Evolutionary conservation across 176 grass and related monocot genomes (phyloP), one percentile per base, ranked within the genome.

Genomic region (Bromus sterilis): DNA sequence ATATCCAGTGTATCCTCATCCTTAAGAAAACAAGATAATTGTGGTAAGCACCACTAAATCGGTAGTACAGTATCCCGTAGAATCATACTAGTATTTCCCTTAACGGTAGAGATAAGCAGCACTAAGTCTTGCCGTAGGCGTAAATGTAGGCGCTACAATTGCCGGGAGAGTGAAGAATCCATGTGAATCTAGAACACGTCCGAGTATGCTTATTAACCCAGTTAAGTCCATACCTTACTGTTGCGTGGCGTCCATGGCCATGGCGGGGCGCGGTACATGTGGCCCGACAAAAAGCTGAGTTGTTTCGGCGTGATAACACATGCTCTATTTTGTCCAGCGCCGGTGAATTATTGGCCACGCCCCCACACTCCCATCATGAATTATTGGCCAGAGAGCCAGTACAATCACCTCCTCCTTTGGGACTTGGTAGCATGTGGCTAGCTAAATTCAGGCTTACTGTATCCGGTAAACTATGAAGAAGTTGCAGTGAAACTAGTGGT

Each of bases 1-100:
- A 85, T 85, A 81, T 77, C 71, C 40, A n/a, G n/a, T n/a, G n/a
- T 37, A 37, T 70, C 23, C 26, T 53, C n/a, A n/a, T n/a, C n/a
- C n/a, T n/a, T n/a, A n/a, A n/a, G n/a, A n/a, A n/a, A n/a, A n/a
- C n/a, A n/a, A n/a, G n/a, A n/a, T n/a, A n/a, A n/a, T n/a, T n/a
- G n/a, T n/a, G n/a, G n/a, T n/a, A n/a, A n/a, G n/a, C n/a, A n/a
- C n/a, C n/a, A n/a, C n/a, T n/a, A n/a, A n/a, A n/a, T n/a, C n/a
- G n/a, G n/a, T n/a, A n/a, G n/a, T n/a, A n/a, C n/a, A n/a, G n/a
- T n/a, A n/a, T n/a, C n/a, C n/a, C n/a, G n/a, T n/a, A n/a, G n/a
- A n/a, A n/a, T n/a, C n/a, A n/a, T n/a, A n/a, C n/a, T n/a, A n/a
- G n/a, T n/a, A n/a, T n/a, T n/a, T n/a, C n/a, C n/a, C n/a, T 3